A percentile compares a stretch with the other conserved stretches of the same genome.
Evolutionary conservation across 2,329 filamentous ascomycete species (phyloP).

Genomic region (Fusarium beomiforme): DNA sequence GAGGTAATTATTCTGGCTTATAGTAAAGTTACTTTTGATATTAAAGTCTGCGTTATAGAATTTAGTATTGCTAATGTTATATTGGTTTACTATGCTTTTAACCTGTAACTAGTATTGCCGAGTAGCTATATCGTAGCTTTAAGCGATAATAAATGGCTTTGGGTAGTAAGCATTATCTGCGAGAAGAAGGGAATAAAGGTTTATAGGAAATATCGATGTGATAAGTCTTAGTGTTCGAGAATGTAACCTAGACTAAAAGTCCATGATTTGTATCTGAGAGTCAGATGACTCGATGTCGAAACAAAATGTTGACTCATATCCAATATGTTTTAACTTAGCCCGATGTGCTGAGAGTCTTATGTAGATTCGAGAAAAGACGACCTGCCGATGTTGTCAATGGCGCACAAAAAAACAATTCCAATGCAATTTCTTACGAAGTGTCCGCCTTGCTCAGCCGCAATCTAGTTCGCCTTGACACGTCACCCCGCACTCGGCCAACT

Average conservation of each 20-base stretch:
- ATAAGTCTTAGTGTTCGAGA: not conserved
- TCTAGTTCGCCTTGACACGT: not conserved
- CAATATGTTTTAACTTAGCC: too few species aligned
- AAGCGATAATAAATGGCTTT: not conserved
- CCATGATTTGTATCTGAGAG: not conserved
- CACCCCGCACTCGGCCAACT: not conserved
- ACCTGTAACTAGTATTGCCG: not conserved
- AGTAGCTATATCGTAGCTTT: not conserved
- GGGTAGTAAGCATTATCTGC: not conserved
- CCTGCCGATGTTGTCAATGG: not conserved
- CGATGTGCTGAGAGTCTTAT: too few species aligned
- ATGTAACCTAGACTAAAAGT: not conserved
- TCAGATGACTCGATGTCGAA: too few species aligned
- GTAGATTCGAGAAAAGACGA: too few species aligned
- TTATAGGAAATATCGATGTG: not conserved
- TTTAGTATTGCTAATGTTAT: slow-evolving; percentile 56
- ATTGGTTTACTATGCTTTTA: slow-evolving; percentile 37
- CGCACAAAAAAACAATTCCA: not conserved
- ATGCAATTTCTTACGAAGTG: fast-evolving
- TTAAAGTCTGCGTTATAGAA: slow-evolving; percentile 57
- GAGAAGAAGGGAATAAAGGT: not conserved
- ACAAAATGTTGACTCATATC: too few species aligned
- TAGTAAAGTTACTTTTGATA: slow-evolving; percentile 52
- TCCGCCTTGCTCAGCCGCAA: not conserved
- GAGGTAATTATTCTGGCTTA: slow-evolving; percentile 50